Conservation (phyloP, 352 stramenopile species). For the Phytophthora cactorum region DNA sequence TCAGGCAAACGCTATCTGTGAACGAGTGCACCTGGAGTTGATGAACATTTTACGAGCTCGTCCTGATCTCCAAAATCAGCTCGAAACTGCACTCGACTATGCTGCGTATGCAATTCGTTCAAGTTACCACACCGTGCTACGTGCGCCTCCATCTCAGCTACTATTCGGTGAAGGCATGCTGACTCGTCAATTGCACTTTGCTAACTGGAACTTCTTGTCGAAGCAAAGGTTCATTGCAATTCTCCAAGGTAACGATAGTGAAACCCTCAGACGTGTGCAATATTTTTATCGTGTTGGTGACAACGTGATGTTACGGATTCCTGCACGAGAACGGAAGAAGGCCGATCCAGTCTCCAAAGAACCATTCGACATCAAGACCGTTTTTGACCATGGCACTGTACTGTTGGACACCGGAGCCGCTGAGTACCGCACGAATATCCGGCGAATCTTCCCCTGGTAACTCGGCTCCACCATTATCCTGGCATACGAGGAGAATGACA, state of each 20-base stretch:
- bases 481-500: not conserved
- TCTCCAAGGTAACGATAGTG: conserved; percentile 1
- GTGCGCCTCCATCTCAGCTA: conserved; percentile 2
- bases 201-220: conserved; percentile 18
- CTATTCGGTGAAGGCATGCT: conserved; percentile 17
- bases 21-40: conserved; percentile 22
- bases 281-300: conserved; percentile 12
- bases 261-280: not conserved
- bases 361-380: conserved; percentile 14
- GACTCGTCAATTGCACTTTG: conserved; percentile 2
- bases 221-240: conserved; percentile 19
- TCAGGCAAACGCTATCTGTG: conserved; percentile 20
- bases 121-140: conserved; percentile 11
- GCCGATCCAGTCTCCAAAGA: not conserved
- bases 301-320: conserved; percentile 10
- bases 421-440: conserved; percentile 8
- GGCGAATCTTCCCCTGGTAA: conserved; percentile 20
- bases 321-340: not conserved
- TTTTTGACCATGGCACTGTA: conserved; percentile 19
- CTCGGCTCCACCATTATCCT: not conserved
- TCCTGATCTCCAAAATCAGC: conserved; percentile 4
- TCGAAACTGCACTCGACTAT: conserved; percentile 13
- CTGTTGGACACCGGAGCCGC: conserved; percentile 5
- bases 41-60: conserved; percentile 4
- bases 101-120: conserved; percentile 9